Base-by-base conservation (phyloP, 129 eudicot species). In the Logfia minima region DNA sequence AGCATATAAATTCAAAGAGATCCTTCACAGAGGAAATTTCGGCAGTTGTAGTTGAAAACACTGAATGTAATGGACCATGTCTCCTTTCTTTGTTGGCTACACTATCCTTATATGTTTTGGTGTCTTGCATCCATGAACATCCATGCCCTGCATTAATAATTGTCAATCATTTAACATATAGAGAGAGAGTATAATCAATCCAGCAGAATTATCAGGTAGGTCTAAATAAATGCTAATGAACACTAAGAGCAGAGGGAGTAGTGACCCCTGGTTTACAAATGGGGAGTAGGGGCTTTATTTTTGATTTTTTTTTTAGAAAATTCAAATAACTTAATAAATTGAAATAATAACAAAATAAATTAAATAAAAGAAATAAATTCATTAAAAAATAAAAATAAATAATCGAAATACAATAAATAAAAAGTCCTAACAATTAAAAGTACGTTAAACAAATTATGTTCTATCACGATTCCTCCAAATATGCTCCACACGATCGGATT, bases 1-100 rank as follows among this genome's bases (percentile, higher is more conserved):
- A 71, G 76, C 97, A 91, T 69, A 94, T 94, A 81, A 94, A 94
- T 8, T 87, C 93, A 72, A 68, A 94, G 22, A 94, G 98, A 75
- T 91, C 97, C 77, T 89, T 37, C 81, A 94, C 98, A 26, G 97
- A 84, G 41, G 97, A 81, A 84, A 91, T 90, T 72, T 77, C 23
- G 3, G 95, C 98, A 69, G 93, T 53, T 67, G 71, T 59, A 24
- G 84, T 21, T 28, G 96, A 89, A 55, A 80, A 61, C 35, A 32
- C 71, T 0, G 97, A 82, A 63, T 74, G 81, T 66, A 87, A 26
- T 26, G 83, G 85, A 34, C 86, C 88, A 68, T 73, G 83, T 48
- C 84, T 87, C 56, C 84, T 86, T 77, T 80, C 87, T 23, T 71
- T 77, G 76, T 66, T 80, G 80, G 76, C 24, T 70, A 75, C 39